phyloP scores from a whole-genome alignment of 345 rosid species.

The Eutrema heterophyllum region DNA sequence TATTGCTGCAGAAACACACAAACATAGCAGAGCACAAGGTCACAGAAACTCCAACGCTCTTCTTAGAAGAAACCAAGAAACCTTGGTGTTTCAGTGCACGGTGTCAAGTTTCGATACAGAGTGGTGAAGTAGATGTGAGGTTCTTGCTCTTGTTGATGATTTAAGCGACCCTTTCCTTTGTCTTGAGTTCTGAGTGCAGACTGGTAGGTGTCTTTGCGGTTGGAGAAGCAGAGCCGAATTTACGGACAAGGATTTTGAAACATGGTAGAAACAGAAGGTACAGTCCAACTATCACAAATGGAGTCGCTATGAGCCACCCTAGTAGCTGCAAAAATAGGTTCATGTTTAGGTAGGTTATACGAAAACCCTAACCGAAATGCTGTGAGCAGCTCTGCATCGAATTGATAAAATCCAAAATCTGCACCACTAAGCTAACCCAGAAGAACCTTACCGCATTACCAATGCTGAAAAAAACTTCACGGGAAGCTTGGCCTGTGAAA shows the following conservation, averaged over 20 bases:
- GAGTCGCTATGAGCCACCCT: slow-evolving; percentile 31
- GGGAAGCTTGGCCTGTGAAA: slow-evolving; percentile 80
- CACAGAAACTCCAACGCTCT: not conserved
- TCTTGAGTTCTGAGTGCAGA: slow-evolving; percentile 8
- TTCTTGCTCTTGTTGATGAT: not conserved
- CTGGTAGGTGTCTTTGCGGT: not conserved
- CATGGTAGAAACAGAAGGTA: slow-evolving; percentile 31
- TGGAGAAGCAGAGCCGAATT: slow-evolving; percentile 14
- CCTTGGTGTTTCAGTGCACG: not conserved
- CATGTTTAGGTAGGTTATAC: not conserved
- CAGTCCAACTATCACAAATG: slow-evolving; percentile 24
- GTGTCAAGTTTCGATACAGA: not conserved
- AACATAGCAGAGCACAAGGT: not conserved
- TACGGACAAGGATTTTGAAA: slow-evolving; percentile 28
- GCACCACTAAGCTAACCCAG: not conserved
- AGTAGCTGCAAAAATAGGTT: slow-evolving; percentile 15
- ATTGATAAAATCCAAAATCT: not conserved
- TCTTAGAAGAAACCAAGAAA: not conserved
- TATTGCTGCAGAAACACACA: not conserved
- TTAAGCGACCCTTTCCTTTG: slow-evolving; percentile 20
- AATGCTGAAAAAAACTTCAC: slow-evolving; percentile 60
- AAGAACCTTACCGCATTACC: slow-evolving; percentile 70
- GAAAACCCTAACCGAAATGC: too few species aligned
- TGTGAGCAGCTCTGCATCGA: not conserved
- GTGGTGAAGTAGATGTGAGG: not conserved